Evolutionary conservation across 306 rosid genomes (phyloP).

Genomic region (Ammopiptanthus mongolicus): DNA sequence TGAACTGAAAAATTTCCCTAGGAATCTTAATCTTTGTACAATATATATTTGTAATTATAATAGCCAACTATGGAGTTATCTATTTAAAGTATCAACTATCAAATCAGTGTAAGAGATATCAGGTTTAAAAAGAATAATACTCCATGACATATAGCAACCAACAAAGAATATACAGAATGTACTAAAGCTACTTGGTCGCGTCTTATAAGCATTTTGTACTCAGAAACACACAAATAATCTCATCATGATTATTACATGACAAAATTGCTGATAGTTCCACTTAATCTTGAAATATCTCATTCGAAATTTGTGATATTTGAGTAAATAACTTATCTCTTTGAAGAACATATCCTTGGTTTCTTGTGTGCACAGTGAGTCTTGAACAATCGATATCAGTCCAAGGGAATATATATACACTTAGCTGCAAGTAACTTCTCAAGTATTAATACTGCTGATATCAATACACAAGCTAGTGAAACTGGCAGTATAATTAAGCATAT

Average conservation of each 20-base stretch:
- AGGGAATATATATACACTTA: no score
- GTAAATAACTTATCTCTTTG: neutral
- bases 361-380: no score
- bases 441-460: neutral
- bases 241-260: neutral
- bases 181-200: neutral
- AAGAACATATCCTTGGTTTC: neutral
- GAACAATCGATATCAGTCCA: no score
- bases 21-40: neutral
- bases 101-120: neutral
- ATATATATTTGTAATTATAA: neutral
- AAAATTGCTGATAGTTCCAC: neutral
- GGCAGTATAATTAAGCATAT: neutral
- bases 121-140: slow-evolving; percentile 23
- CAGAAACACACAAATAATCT: neutral
- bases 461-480: neutral
- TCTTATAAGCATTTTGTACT: slow-evolving; percentile 3
- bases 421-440: neutral
- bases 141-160: neutral
- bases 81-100: neutral
- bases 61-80: neutral
- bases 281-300: no score
- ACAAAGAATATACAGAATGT: neutral
- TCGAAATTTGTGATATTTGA: neutral
- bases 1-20: neutral